Evolutionary conservation across 371 early-diverging fungal genomes (phyloP).

Genomic region (Mucor piriformis): DNA sequence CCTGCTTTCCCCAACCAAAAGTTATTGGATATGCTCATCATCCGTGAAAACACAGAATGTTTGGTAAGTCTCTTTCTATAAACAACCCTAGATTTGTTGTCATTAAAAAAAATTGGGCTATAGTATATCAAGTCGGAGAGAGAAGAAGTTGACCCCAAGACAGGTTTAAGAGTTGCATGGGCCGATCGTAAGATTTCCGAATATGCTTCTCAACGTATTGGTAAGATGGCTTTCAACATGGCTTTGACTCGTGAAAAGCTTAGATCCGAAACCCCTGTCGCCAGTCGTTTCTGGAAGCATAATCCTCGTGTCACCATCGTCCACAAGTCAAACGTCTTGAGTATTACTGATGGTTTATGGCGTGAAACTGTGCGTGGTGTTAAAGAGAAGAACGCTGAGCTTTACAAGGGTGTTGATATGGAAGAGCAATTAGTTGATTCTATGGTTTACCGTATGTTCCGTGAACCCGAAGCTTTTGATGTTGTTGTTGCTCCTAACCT

Average conservation of each 20-base stretch:
- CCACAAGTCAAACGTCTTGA: constrained; percentile 95
- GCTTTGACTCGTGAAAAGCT: constrained; percentile 79
- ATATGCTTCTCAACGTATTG: constrained; percentile 83
- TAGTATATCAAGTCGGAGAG: constrained; percentile 90
- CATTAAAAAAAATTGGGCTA: too few species aligned
- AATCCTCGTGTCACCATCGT: constrained; percentile 89
- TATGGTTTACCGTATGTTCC: constrained; percentile 96
- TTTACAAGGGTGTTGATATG: constrained; percentile 67
- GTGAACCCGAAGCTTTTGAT: constrained; percentile 93
- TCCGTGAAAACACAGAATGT: constrained; percentile 97
- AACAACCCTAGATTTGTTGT: too few species aligned
- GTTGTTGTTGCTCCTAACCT: constrained; percentile 95
- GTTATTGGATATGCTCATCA: constrained; percentile 90
- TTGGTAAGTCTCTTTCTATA: too few species aligned
- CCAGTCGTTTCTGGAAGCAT: constrained; percentile 66
- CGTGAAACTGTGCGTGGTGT: constrained; percentile 85
- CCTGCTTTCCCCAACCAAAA: constrained; percentile 64
- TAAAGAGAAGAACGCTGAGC: constrained; percentile 62
- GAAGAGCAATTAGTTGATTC: constrained; percentile 96
- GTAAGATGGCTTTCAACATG: constrained; percentile 86
- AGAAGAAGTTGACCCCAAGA: constrained; percentile 64
- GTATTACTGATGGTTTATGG: constrained; percentile 93
- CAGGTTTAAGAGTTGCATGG: constrained; percentile 72
- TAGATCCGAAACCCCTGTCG: constrained; percentile 62
- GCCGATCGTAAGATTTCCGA: constrained; percentile 92